These are phyloP conservation scores for Chlorella sp. DNA, from an alignment of 139 green algal genomes.

Conservation along the genomic window DNA sequence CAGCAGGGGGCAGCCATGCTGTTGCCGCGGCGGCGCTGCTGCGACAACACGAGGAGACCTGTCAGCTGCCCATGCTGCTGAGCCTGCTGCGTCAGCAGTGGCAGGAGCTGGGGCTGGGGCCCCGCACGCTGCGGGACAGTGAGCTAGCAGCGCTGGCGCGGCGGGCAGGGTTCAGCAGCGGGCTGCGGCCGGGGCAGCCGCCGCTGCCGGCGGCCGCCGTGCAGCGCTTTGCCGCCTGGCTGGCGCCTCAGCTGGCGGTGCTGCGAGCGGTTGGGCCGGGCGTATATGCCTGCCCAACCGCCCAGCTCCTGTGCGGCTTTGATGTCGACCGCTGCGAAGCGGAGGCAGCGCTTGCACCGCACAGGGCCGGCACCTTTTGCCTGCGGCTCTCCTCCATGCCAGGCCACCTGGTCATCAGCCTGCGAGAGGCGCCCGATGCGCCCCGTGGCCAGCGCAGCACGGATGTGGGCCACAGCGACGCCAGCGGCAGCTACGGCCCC, in stretches of 20 bases:
- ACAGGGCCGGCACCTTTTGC: background rate
- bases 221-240: background rate
- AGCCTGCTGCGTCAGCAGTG: background rate
- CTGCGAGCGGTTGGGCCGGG: background rate
- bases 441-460: background rate
- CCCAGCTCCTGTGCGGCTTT: slow-evolving; percentile 3
- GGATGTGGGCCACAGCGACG: background rate
- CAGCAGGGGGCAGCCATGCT: too few species aligned
- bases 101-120: background rate
- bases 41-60: background rate
- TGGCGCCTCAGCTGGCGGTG: background rate
- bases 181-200: background rate
- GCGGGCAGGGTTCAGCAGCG: background rate
- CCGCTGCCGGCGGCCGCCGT: background rate
- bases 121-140: background rate
- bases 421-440: background rate
- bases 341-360: background rate
- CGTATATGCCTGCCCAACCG: background rate
- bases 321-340: slow-evolving; percentile 10
- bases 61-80: background rate
- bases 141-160: slow-evolving; percentile 5
- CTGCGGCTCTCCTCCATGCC: background rate
- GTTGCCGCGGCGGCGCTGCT: too few species aligned
- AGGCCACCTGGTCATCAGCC: slow-evolving; percentile 9
- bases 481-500: background rate